Conservation (phyloP, 192 early-diverging fungal genomes). For the Coemansia sp. region DNA sequence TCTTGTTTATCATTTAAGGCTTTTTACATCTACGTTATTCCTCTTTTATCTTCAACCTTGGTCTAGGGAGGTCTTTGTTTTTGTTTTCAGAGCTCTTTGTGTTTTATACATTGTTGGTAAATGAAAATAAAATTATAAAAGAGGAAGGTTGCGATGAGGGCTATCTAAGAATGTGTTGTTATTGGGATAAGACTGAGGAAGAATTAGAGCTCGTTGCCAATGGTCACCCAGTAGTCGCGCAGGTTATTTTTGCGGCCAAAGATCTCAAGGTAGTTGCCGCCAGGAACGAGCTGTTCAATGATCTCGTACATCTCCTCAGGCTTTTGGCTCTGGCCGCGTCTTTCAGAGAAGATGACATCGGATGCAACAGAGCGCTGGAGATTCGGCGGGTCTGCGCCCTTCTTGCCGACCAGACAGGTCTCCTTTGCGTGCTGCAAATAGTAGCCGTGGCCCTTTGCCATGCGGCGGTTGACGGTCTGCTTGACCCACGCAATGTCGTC, state of each 20-base stretch:
- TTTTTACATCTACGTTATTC: not conserved
- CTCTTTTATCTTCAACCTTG: not conserved
- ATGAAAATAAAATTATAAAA: not conserved
- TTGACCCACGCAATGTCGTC: conserved; percentile 98
- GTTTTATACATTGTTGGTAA: conserved; percentile 1
- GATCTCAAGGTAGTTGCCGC: conserved; percentile 91
- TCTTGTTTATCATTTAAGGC: not conserved
- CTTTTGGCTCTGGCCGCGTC: conserved; percentile 95
- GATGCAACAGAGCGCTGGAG: conserved; percentile 73
- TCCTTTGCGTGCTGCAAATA: conserved; percentile 98
- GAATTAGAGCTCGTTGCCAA: conserved; percentile 90
- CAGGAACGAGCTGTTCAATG: conserved; percentile 90
- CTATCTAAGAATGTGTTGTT: too few relatives aligned
- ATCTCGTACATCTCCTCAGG: conserved; percentile 95
- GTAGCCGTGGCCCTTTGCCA: conserved; percentile 98
- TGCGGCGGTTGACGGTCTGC: conserved; percentile 91
- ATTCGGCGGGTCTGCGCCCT: conserved; percentile 73
- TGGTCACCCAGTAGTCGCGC: conserved; percentile 94
- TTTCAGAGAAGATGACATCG: conserved; percentile 91
- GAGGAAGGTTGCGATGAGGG: too few relatives aligned
- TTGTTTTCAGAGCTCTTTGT: not conserved
- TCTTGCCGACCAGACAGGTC: conserved; percentile 93
- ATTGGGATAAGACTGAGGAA: too few relatives aligned
- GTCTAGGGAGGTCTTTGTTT: not conserved
- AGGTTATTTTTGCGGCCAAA: conserved; percentile 97